phyloP scores from a whole-genome alignment of 176 grass and related monocot species.

The Saccharum spontaneum region DNA sequence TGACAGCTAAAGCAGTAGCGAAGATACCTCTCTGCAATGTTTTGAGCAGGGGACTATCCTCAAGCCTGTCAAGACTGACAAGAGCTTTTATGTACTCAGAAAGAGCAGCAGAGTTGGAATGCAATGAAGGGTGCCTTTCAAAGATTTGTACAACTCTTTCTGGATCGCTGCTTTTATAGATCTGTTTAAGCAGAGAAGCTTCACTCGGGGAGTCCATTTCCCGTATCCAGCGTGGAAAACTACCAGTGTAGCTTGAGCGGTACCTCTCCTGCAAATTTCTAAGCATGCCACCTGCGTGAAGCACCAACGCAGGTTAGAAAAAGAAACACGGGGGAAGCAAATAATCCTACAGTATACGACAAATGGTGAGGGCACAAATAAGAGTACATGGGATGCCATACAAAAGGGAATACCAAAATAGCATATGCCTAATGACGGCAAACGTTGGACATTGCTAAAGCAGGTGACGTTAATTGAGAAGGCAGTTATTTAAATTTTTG shows the following conservation, averaged over 20 bases:
- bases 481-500: background rate
- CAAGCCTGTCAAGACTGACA: constrained; percentile 73
- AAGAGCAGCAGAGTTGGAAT: constrained; percentile 76
- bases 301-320: background rate
- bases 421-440: background rate
- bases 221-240: constrained; percentile 57
- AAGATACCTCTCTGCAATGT: constrained; percentile 84
- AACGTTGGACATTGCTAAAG: background rate
- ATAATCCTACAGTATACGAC: background rate
- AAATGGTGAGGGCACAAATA: background rate
- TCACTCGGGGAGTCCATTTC: constrained; percentile 57
- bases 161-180: constrained; percentile 75
- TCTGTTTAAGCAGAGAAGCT: constrained; percentile 62
- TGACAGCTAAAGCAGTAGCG: background rate
- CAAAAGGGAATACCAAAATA: background rate
- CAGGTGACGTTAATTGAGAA: background rate
- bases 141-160: constrained; percentile 86
- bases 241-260: constrained; percentile 79
- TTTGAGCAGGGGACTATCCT: constrained; percentile 69
- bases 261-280: constrained; percentile 63
- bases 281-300: constrained; percentile 49
- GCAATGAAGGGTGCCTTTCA: constrained; percentile 76
- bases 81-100: constrained; percentile 89
- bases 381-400: background rate
- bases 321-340: background rate